Base-by-base conservation (phyloP, 1,284 basidiomycete genomes). In the Malassezia psittaci region DNA sequence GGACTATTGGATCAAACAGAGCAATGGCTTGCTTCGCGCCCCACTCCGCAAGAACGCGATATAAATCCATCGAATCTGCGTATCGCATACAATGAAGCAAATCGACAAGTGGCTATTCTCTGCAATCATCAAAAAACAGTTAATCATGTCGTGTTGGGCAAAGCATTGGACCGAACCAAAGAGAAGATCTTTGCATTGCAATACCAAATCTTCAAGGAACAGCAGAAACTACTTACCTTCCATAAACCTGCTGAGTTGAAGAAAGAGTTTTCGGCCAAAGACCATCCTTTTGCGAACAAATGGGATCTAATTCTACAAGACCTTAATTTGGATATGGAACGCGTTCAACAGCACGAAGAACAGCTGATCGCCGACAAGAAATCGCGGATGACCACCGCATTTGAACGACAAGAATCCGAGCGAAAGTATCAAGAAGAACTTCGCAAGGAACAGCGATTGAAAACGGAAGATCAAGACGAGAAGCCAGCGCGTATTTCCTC, bases 241-340 rank as follows among this genome's bases (percentile, higher is more conserved):
- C 83, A 35, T 86, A 87, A 78, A 52, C 52, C 54, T 8, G 61
- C 82, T 80, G 64, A 67, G 36, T 60, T 73, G 35, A 74, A 74
- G 45, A 74, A 75, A 81, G 90, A 89, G 76, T 74, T 57, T 59
- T 61, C 62, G 32, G 54, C 64, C 32, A 84, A 87, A 67, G 81
- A 83, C 64, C 81, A 83, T 57, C 75, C 78, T 15, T 87, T 88
- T 63, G 78, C 78, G 16, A 67, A 68, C 57, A 60, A 69, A 46
- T 69, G 67, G 52, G 63, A 68, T 53, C 62, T 66, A 59, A 64
- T 69, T 41, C 84, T 86, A 9, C 83, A 86, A 55, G 90, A 96
- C 76, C 91, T 88, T 2, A 90, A 96, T 71, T 75, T 98, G 42
- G 91, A 96, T 59, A 88, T 91, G 24, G 90, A 94, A 6, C 93